Base-by-base conservation (phyloP, 176 grass and related monocot genomes). In the Raddia distichophylla region DNA sequence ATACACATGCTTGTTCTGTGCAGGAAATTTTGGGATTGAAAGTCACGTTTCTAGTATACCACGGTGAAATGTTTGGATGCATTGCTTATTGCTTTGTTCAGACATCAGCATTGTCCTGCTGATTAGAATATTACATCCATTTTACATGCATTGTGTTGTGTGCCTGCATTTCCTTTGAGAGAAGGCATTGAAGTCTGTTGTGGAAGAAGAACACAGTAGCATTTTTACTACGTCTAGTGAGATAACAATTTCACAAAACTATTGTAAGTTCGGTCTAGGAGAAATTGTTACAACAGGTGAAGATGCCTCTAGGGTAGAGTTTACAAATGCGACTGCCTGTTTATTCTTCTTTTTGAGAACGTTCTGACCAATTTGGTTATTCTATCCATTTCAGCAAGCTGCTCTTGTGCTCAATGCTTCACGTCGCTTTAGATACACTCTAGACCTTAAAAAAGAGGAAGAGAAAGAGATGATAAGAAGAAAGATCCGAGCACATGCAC, bases 361-460 rank as follows among this genome's bases (percentile, higher is more conserved):
- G 18, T 78, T 86, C 66, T 91, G 64, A 87, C 4, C 76, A 70
- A 62, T 71, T 64, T 47, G 42, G 11, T 65, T 74, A 52, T 51
- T 71, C 6, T 87, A 53, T 79, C 60, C 48, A 37, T 88, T 79
- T 60, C 93, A 95, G 93, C 85, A 93, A 92, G 90, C 90, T 60
- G 87, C 93, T 74, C 90, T 95, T 54, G 93, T 92, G 80, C 80
- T 95, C 15, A 95, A 95, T 86, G 93, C 93, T 47, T 92, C 93
- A 8, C 90, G 93, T 8, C 85, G 90, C 55, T 95, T 95, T 75
- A 90, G 93, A 88, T 95, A 95, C 61, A 95, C 93, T 74, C 82
- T 95, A 15, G 93, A 95, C 80, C 80, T 95, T 59, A 90, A 93
- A 90, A 93, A 85, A 73, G 87, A 90, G 80, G 85, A 86, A 90